Base-by-base conservation (phyloP, 495 filamentous ascomycete genomes). In the Hypoxylon rickii region DNA sequence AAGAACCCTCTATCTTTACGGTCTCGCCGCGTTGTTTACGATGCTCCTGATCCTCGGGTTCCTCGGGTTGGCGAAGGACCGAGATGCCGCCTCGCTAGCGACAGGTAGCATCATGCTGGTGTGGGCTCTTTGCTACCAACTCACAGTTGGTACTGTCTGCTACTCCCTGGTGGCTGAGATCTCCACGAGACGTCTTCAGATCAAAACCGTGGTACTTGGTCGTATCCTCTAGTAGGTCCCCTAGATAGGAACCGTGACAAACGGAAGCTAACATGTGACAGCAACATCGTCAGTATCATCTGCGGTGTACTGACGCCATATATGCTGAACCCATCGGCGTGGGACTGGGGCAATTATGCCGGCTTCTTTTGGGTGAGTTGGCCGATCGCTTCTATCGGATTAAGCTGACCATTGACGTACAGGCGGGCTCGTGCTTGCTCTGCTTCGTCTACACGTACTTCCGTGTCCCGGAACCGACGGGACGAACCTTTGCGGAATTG, bases 161-260 rank as follows among this genome's bases (percentile, higher is more conserved):
- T 93, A 89, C 66, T 89, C 86, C 0, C 78, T 93, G 16, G 88
- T 92, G 8, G 81, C 85, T 5, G 89, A 92, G 63, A 69, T 91
- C 3, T 87, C 87, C 3, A 86, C 88, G 2, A 79, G 86, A 24
- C 79, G 89, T 1, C 77, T 93, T 3, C 87, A 89, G 44, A 86
- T 87, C 66, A 90, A 92, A 75, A 90, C 89, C 1, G 84, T 88
- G 38, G 85, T 86, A 3, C 61, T 68, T 7, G 65, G 85, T 3
- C 83, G 89, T 34, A 83, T 86, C 47, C 72, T 88, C 24, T 91
- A 90, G 76, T 78, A 65, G 63, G 74, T 6, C 18, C 8, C 15
- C 34, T 3, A 34, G 12, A 34, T 34, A 13, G 5, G 32, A 18
- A 4, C 18, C 11, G 13, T 3, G 13, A 15, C 3, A 34, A 2